Percentiles rank a stretch among this genome's conserved stretches.
Evolutionary conservation across 1,284 basidiomycete genomes (phyloP).

Genomic region (Ceraceosorus guamensis): DNA sequence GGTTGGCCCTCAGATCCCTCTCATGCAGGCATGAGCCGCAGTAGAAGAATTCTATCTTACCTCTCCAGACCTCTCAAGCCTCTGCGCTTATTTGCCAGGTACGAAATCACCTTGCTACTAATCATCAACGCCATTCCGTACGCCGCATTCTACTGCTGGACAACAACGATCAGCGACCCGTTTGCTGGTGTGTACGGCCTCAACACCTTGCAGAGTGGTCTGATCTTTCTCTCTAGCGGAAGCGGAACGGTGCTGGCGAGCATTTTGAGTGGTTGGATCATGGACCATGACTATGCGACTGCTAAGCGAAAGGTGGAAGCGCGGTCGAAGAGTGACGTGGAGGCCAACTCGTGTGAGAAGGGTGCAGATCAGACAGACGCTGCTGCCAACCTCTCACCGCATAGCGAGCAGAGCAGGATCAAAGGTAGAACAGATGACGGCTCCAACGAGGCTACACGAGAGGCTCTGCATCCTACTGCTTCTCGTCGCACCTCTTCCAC

Average conservation of each 20-base stretch:
- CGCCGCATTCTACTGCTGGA: background rate
- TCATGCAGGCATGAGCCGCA: background rate
- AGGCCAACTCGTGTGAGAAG: background rate
- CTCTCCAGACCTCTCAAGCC: background rate
- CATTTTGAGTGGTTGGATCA: background rate
- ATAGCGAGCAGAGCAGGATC: background rate
- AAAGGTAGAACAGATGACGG: background rate
- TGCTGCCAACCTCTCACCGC: background rate
- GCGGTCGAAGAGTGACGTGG: background rate
- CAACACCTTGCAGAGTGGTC: background rate
- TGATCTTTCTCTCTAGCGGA: background rate
- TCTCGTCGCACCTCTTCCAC: too few relatives aligned
- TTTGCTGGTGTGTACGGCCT: background rate
- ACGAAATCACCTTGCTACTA: background rate
- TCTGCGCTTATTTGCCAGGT: background rate
- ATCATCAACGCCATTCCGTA: background rate
- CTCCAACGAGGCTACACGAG: too few relatives aligned
- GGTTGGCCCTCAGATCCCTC: background rate
- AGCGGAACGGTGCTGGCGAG: background rate
- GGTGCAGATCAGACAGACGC: background rate
- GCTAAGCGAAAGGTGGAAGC: background rate
- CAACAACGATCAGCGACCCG: background rate
- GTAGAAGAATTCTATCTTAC: background rate
- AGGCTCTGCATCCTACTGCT: too few relatives aligned
- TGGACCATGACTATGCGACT: background rate